Conservation (phyloP, 331 rosid species). For the Quercus tomentella region DNA sequence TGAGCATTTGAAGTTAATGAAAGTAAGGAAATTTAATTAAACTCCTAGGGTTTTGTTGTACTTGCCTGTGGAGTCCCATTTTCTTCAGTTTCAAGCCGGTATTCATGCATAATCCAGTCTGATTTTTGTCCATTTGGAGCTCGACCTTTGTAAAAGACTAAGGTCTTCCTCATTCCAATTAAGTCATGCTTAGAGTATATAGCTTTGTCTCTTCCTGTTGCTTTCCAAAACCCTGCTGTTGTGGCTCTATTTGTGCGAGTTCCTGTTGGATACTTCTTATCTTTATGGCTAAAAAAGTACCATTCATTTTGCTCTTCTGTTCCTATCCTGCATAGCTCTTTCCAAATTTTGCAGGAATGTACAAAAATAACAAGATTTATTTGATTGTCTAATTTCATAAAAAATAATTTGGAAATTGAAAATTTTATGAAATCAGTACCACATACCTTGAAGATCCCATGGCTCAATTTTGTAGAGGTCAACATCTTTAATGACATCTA, state of each 20-base stretch:
- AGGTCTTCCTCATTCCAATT: constrained; percentile 91
- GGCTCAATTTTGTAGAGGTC: constrained; percentile 96
- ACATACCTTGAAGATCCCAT: constrained; percentile 91
- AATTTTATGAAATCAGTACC: background rate
- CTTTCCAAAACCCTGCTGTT: constrained; percentile 96
- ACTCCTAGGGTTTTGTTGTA: background rate
- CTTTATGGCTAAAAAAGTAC: constrained; percentile 94
- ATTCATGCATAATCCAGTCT: constrained; percentile 98
- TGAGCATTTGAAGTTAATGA: background rate
- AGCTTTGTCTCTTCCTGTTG: constrained; percentile 96
- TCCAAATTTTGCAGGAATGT: background rate
- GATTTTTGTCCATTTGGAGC: constrained; percentile 98
- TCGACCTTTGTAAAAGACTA: constrained; percentile 86
- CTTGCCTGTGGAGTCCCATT: constrained; percentile 84
- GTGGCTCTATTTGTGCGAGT: constrained; percentile 95
- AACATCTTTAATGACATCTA: constrained; percentile 87
- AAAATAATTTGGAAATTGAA: background rate
- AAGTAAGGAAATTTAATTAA: too few relatives aligned
- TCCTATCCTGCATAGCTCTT: constrained; percentile 85
- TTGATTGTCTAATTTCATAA: background rate
- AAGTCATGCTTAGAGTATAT: constrained; percentile 80
- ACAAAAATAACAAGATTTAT: background rate
- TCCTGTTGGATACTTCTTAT: constrained; percentile 90
- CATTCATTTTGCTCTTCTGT: constrained; percentile 85
- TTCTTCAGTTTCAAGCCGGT: constrained; percentile 84